phyloP scores from a whole-genome alignment of 768 basidiomycete genomes.

The Amanita fuliginea region DNA sequence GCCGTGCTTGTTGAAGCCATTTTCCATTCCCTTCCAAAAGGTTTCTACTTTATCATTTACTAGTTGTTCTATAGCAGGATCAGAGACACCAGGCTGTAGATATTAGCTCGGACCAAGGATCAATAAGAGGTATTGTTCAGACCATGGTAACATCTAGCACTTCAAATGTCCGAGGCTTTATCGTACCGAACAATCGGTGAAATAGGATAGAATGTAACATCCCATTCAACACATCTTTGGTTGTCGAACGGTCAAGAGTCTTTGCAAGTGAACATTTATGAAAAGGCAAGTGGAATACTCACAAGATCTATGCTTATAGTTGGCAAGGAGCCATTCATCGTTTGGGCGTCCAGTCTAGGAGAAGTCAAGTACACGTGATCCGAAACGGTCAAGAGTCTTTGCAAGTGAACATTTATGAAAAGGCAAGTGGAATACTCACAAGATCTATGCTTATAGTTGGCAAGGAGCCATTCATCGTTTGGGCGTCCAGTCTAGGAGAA shows the following conservation, averaged over 20 bases:
- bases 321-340: conserved; percentile 19
- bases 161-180: conserved; percentile 68
- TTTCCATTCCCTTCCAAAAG: conserved; percentile 73
- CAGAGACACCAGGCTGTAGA: conserved; percentile 64
- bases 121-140: conserved; percentile 10
- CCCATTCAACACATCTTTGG: conserved; percentile 65
- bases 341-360: conserved; percentile 5
- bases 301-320: conserved; percentile 43
- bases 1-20: conserved; percentile 48
- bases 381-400: conserved; percentile 66
- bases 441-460: conserved; percentile 42
- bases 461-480: conserved; percentile 13
- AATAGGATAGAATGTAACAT: conserved; percentile 78
- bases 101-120: neutral
- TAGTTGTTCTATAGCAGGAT: conserved; percentile 58
- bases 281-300: conserved; percentile 3
- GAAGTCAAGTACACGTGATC: neutral
- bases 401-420: neutral
- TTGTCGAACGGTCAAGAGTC: conserved; percentile 63
- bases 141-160: conserved; percentile 83
- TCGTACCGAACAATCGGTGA: conserved; percentile 71
- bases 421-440: conserved; percentile 15
- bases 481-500: conserved; percentile 4
- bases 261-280: conserved; percentile 15
- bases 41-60: conserved; percentile 67